Base-by-base conservation (phyloP, 306 rosid genomes). In the Cyamopsis tetragonoloba region DNA sequence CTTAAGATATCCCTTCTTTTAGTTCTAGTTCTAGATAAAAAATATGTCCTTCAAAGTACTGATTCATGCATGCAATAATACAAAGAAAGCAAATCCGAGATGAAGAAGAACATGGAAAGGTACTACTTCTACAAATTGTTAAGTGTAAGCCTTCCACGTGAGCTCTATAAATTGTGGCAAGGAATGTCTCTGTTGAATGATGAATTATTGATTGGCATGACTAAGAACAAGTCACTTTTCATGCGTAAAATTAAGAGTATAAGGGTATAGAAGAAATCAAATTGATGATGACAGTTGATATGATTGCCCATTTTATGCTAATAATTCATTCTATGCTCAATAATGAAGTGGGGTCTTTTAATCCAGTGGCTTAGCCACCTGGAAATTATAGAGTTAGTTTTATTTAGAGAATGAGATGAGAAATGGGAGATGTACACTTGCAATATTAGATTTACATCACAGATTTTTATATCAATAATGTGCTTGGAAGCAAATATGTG, bases 191-290 rank as follows among this genome's bases (percentile, higher is more conserved):
- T 30, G 13, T 9, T 27, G 8, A 8, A 8, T 35, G 28, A 57
- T 53, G 58, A 79, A 73, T 73, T 73, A 79, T 79, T 73, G 75
- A 65, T 48, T 30, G 43, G 66, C 32, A 41, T 59, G 71, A 30
- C 17, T 57, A 48, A 59, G 53, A 71, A 46, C 34, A 65, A 65
- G 74, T 65, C 58, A 15, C 20, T 50, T 14, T 62, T 59, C 47
- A 66, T 66, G 55, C 32, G 44, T 49, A 56, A 66, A 59, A 42
- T 65, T 66, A 78, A 58, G 67, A 31, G 42, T n/a, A 42, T 23
- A 59, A 72, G 24, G 34, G 17, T 37, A 23, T 71, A 10, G 34
- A 49, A 56, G 48, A 26, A 27, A 57, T 72, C 69, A 24, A 24
- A 57, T 47, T 77, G 82, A 78, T 30, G 18, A 58, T 2, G 79